phyloP scores from a whole-genome alignment of 208 protist species.

The Novymonas esmeraldas region DNA sequence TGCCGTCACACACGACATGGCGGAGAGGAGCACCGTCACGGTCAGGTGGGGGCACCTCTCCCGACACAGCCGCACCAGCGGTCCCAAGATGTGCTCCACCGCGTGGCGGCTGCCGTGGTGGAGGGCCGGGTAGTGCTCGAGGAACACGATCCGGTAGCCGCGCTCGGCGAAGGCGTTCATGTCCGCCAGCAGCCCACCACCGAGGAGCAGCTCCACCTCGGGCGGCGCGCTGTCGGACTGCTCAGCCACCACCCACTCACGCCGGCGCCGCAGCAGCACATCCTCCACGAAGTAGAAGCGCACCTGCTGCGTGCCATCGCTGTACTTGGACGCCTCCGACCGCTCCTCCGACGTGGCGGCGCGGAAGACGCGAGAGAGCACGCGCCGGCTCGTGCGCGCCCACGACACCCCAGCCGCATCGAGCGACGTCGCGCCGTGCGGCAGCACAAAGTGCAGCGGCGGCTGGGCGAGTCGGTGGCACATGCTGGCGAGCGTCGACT shows the following conservation, averaged over 20 bases:
- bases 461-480: constrained; percentile 31
- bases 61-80: constrained; percentile 47
- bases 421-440: constrained; percentile 3
- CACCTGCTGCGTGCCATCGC: constrained; percentile 62
- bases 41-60: constrained; percentile 23
- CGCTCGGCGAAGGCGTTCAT: constrained; percentile 47
- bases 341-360: constrained; percentile 17
- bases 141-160: constrained; percentile 72
- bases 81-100: constrained; percentile 44
- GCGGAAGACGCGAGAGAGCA: constrained; percentile 78
- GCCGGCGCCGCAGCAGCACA: constrained; percentile 39
- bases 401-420: constrained; percentile 42
- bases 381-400: constrained; percentile 58
- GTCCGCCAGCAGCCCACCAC: constrained; percentile 19
- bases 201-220: constrained; percentile 13
- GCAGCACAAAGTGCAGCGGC: constrained; percentile 62
- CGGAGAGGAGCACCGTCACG: constrained; percentile 75
- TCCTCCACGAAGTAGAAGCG: constrained; percentile 78
- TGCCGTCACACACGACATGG: constrained; percentile 73
- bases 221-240: background rate
- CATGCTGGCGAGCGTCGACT: constrained; percentile 48
- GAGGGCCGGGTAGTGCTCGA: constrained; percentile 81
- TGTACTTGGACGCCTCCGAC: constrained; percentile 35
- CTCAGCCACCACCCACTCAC: constrained; percentile 1
- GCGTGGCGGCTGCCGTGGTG: constrained; percentile 69